Evolutionary conservation across 495 filamentous ascomycete genomes (phyloP).

Genomic region (Podospora pseudopauciseta): DNA sequence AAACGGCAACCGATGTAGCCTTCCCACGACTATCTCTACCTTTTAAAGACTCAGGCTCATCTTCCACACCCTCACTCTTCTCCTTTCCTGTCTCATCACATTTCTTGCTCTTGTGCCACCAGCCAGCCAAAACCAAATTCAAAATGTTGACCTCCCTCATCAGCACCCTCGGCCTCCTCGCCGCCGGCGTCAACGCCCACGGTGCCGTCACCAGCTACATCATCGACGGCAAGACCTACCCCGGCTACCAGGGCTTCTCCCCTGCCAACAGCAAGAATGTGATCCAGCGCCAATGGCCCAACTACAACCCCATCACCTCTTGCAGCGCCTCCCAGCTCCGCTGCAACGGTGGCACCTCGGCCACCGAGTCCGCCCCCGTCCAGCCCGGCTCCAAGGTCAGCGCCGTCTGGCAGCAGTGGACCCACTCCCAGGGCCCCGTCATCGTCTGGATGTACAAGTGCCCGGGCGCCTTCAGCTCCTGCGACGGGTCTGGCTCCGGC

Average conservation of each 20-base stretch:
- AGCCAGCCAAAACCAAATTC: neutral
- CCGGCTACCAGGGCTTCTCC: slow-evolving; percentile 50
- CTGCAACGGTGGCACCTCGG: slow-evolving; percentile 55
- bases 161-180: slow-evolving; percentile 25
- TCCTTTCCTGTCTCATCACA: neutral
- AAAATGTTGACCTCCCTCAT: slow-evolving; percentile 28
- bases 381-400: slow-evolving; percentile 46
- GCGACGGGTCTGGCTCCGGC: slow-evolving; percentile 42
- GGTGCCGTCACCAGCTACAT: slow-evolving; percentile 57
- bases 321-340: slow-evolving; percentile 42
- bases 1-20: neutral
- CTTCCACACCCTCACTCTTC: neutral
- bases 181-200: slow-evolving; percentile 46
- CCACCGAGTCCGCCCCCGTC: slow-evolving; percentile 40
- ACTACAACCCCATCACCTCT: slow-evolving; percentile 51
- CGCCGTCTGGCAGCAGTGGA: slow-evolving; percentile 55
- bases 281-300: slow-evolving; percentile 55
- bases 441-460: slow-evolving; percentile 55
- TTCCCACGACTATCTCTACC: neutral
- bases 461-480: slow-evolving; percentile 42
- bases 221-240: slow-evolving; percentile 49
- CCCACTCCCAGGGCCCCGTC: slow-evolving; percentile 55
- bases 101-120: neutral
- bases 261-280: slow-evolving; percentile 42
- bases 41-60: neutral